Percentiles rank a stretch among this genome's conserved stretches.
Conservation (phyloP, 305 asterid species). For the Plantago rigida region DNA sequence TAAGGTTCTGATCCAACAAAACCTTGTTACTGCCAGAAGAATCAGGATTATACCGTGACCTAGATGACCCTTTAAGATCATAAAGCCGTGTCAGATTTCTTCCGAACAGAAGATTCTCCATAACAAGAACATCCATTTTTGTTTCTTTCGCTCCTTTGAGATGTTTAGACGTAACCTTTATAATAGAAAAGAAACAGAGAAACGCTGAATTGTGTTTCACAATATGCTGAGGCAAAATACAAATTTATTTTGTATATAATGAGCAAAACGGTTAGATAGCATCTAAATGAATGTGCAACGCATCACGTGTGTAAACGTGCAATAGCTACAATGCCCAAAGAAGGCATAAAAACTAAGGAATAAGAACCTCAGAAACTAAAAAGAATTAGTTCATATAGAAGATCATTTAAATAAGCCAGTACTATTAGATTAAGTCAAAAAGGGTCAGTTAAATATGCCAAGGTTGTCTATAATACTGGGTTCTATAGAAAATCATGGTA, state of each 20-base stretch:
- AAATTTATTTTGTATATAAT: neutral
- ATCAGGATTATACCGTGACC: constrained; percentile 69
- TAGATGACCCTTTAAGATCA: constrained; percentile 79
- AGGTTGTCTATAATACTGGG: neutral
- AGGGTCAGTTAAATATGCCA: too few species aligned
- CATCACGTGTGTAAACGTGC: neutral
- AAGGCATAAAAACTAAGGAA: neutral
- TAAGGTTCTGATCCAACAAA: constrained; percentile 73
- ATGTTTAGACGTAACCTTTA: constrained; percentile 55
- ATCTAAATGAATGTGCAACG: neutral
- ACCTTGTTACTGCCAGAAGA: constrained; percentile 71
- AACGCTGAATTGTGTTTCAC: constrained; percentile 18
- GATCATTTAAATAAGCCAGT: too few species aligned
- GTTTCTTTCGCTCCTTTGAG: constrained; percentile 73
- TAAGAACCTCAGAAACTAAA: neutral
- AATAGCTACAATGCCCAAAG: neutral
- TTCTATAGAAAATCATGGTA: neutral
- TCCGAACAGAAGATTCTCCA: constrained; percentile 75
- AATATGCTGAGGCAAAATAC: neutral
- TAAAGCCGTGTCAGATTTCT: constrained; percentile 65
- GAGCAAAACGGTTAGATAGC: neutral
- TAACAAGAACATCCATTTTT: constrained; percentile 70
- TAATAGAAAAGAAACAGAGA: constrained; percentile 22
- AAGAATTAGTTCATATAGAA: neutral
- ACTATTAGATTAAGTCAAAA: neutral